These are phyloP conservation scores for Acmispon strigosus DNA, from an alignment of 306 rosid genomes.

Conservation along the genomic window DNA sequence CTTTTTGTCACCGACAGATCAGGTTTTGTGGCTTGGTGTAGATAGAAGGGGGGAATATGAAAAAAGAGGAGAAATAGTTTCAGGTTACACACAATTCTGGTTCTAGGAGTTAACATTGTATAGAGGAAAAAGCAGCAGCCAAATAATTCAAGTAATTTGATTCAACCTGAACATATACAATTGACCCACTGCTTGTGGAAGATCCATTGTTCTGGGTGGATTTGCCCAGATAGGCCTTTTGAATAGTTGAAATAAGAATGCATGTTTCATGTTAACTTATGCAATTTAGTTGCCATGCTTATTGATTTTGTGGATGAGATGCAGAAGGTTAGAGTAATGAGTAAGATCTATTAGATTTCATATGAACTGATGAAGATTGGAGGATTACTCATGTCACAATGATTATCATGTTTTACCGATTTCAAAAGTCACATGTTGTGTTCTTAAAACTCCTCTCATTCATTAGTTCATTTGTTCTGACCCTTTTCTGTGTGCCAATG, in stretches of 20 bases:
- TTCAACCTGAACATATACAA: conserved; percentile 16
- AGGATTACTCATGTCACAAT: background rate
- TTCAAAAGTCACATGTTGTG: background rate
- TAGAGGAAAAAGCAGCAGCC: conserved; percentile 15
- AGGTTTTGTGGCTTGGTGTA: conserved; percentile 21
- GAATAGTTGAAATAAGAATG: conserved; percentile 15
- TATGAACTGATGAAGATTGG: background rate
- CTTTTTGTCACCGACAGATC: background rate
- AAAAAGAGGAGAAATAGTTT: background rate
- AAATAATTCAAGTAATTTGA: conserved; percentile 13
- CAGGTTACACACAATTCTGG: background rate
- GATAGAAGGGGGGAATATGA: conserved; percentile 5
- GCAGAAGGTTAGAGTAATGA: background rate
- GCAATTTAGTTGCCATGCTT: conserved; percentile 1
- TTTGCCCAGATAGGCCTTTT: conserved; percentile 1
- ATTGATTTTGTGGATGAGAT: background rate
- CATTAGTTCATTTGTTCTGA: background rate
- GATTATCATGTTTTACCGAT: background rate
- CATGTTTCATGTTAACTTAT: background rate
- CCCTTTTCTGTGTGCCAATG: too few relatives aligned
- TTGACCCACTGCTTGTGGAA: conserved; percentile 9
- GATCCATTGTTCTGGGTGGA: conserved; percentile 5
- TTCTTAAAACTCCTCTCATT: background rate
- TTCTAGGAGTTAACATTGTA: conserved; percentile 8
- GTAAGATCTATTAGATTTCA: background rate